phyloP scores from a whole-genome alignment of 2,329 filamentous ascomycete genomes.

The Xylariales sp. region DNA sequence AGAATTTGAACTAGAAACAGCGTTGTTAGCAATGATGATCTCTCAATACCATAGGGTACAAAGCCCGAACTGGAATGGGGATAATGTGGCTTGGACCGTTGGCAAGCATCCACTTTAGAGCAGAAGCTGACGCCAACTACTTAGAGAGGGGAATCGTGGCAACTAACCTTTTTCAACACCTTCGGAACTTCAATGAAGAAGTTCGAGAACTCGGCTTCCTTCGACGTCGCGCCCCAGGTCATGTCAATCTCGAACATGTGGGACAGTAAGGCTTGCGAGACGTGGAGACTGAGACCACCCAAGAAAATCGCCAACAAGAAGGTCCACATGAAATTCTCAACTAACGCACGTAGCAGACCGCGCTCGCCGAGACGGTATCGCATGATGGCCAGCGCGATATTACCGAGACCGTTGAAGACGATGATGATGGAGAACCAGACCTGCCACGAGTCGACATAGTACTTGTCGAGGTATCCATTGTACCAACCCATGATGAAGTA shows the following conservation, averaged over 20 bases:
- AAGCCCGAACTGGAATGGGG: too few relatives aligned
- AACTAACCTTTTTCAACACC: conserved; percentile 69
- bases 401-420: conserved; percentile 72
- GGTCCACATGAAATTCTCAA: conserved; percentile 70
- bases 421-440: conserved; percentile 78
- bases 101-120: too few relatives aligned
- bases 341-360: conserved; percentile 50
- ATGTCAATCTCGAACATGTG: conserved; percentile 87
- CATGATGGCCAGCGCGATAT: conserved; percentile 66
- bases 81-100: too few relatives aligned
- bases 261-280: conserved; percentile 71
- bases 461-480: conserved; percentile 61
- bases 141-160: too few relatives aligned
- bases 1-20: conserved; percentile 67
- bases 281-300: conserved; percentile 74
- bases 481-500: conserved; percentile 71
- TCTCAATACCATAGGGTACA: too few relatives aligned
- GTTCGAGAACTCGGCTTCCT: conserved; percentile 75
- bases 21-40: neutral
- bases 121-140: conserved; percentile 3
- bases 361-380: conserved; percentile 66
- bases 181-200: conserved; percentile 83
- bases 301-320: conserved; percentile 74
- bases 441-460: conserved; percentile 67
- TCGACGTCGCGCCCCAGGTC: conserved; percentile 79